Conservation (phyloP, 1,139 yeast genomes). For the Taiozyma sp. region DNA sequence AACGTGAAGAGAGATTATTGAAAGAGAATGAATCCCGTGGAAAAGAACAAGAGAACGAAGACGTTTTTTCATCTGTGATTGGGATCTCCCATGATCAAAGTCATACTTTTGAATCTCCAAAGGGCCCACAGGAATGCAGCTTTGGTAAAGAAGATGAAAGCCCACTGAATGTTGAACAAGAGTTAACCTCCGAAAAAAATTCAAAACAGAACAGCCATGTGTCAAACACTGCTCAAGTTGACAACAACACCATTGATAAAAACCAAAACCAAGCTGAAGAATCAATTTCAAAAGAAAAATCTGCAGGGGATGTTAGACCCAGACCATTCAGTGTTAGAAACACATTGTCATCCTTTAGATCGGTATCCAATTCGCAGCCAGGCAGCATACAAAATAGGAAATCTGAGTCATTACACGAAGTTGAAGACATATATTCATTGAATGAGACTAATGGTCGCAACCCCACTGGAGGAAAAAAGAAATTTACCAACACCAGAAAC, state of each 20-base stretch:
- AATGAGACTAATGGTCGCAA: neutral
- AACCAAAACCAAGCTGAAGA: neutral
- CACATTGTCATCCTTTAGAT: constrained; percentile 9
- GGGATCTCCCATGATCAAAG: neutral
- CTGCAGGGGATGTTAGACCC: neutral
- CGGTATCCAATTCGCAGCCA: constrained; percentile 4
- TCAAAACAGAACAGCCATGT: neutral
- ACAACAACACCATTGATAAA: neutral
- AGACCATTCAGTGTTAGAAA: constrained; percentile 5
- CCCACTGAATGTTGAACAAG: neutral
- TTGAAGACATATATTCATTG: neutral
- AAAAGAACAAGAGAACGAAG: neutral
- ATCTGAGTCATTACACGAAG: neutral
- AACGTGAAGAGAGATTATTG: neutral
- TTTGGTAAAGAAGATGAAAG: neutral
- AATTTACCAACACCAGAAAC: neutral
- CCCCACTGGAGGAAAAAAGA: neutral
- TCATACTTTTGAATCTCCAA: neutral
- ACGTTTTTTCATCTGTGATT: neutral
- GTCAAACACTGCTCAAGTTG: neutral
- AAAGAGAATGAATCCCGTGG: neutral
- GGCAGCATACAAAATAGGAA: neutral
- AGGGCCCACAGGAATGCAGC: neutral
- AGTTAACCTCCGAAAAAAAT: neutral
- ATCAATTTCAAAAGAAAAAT: neutral